A percentile compares a stretch with the other conserved stretches of the same genome.
These are phyloP conservation scores for Coprinellus micaceus DNA, from an alignment of 768 basidiomycete genomes.

Conservation along the genomic window DNA sequence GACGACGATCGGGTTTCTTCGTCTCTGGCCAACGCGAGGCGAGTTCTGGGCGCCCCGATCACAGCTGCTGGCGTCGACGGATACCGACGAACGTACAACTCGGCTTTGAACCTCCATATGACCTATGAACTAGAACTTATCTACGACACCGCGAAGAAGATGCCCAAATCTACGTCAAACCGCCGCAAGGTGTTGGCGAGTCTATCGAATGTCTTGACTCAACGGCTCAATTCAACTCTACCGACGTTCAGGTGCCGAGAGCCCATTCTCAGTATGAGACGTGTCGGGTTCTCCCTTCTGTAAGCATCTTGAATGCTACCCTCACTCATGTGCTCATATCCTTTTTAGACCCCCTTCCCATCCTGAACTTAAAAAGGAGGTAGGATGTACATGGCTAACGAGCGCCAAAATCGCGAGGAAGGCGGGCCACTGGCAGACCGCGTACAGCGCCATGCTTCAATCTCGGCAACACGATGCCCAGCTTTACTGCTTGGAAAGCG, in stretches of 20 bases:
- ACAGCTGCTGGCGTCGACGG: conserved; percentile 74
- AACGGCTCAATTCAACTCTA: conserved; percentile 70
- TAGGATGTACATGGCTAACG: conserved; percentile 84
- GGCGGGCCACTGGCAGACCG: conserved; percentile 92
- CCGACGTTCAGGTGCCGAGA: conserved; percentile 89
- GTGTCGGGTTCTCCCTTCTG: conserved; percentile 78
- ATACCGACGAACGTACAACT: conserved; percentile 85
- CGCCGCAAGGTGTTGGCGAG: conserved; percentile 36
- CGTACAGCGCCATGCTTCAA: conserved; percentile 93
- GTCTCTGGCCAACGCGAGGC: conserved; percentile 62
- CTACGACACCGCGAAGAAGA: conserved; percentile 36
- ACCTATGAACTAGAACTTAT: conserved; percentile 82
- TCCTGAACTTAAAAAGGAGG: conserved; percentile 47
- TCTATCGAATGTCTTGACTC: conserved; percentile 49
- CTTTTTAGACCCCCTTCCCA: conserved; percentile 30
- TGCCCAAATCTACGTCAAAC: conserved; percentile 32
- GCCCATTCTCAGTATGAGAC: conserved; percentile 82
- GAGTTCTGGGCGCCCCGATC: conserved; percentile 74
- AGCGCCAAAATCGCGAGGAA: conserved; percentile 97
- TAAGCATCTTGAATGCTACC: conserved; percentile 31
- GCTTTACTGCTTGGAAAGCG: conserved; percentile 86
- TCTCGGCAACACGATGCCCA: conserved; percentile 68
- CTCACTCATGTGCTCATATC: background rate
- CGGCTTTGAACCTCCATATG: conserved; percentile 79
- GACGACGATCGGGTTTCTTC: conserved; percentile 42